A percentile compares a stretch with the other conserved stretches of the same genome.
Evolutionary conservation across 495 filamentous ascomycete species (phyloP).

Genomic region (Friedmanniomyces simplex): DNA sequence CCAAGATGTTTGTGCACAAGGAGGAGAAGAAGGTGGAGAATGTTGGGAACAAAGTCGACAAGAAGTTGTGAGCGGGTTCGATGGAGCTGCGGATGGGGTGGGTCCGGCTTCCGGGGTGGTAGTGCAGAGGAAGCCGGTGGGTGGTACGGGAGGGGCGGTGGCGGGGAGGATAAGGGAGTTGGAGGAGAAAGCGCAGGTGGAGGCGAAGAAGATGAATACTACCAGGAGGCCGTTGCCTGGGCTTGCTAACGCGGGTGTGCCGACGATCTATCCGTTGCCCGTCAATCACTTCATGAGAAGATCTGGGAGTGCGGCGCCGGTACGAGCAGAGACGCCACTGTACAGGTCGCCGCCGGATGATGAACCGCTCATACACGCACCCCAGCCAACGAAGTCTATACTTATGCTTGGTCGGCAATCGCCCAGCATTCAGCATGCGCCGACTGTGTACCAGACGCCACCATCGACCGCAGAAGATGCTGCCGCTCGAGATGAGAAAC

Average conservation of each 20-base stretch:
- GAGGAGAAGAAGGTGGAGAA: not conserved
- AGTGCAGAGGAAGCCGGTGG: not conserved
- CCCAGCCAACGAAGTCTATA: constrained; percentile 9
- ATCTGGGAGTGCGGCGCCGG: not conserved
- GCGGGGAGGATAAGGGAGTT: constrained; percentile 4
- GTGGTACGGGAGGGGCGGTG: not conserved
- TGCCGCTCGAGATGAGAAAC: not conserved
- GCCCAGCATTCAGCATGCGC: not conserved
- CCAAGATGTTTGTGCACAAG: not conserved
- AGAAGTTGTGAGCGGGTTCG: not conserved
- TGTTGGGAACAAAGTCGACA: not conserved
- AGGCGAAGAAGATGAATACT: not conserved
- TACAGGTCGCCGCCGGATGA: not conserved
- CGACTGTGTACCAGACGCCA: no score
- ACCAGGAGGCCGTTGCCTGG: not conserved
- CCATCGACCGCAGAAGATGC: not conserved
- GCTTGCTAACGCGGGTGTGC: not conserved
- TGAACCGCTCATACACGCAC: constrained; percentile 4
- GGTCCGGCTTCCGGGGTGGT: not conserved
- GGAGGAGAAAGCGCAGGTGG: constrained; percentile 2
- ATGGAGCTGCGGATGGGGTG: not conserved
- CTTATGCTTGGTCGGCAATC: not conserved
- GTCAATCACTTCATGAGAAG: constrained; percentile 8
- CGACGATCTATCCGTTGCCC: constrained; percentile 7
- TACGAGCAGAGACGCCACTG: constrained; percentile 10